Evolutionary conservation across 148 eudicot genomes (phyloP).

Genomic region (Bassia scoparia): DNA sequence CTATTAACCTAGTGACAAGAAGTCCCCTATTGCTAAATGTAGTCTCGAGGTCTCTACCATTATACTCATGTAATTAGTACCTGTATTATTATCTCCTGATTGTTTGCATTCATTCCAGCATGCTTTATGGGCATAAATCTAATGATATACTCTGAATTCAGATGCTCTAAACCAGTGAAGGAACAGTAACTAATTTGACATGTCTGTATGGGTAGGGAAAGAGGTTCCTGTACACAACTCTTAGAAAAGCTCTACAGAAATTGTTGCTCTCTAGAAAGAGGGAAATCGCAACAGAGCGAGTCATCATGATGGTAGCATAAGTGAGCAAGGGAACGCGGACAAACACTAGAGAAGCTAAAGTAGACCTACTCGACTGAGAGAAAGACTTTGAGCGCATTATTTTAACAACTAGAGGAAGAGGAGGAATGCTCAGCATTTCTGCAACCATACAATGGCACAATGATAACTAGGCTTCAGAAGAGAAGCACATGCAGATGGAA

Average conservation of each 20-base stretch:
- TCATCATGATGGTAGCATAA: constrained; percentile 57
- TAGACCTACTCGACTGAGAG: constrained; percentile 51
- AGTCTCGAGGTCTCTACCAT: constrained; percentile 31
- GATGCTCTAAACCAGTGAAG: constrained; percentile 36
- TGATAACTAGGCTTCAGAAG: constrained; percentile 95
- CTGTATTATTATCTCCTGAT: background rate
- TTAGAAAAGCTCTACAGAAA: constrained; percentile 48
- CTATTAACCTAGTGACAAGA: too few relatives aligned
- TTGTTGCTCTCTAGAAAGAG: constrained; percentile 41
- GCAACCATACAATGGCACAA: constrained; percentile 97
- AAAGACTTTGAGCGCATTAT: constrained; percentile 57
- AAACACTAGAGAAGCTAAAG: constrained; percentile 52
- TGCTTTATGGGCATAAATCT: constrained; percentile 4
- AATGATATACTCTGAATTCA: constrained; percentile 25
- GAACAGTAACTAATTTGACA: constrained; percentile 15
- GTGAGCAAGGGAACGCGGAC: constrained; percentile 59
- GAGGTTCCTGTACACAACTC: constrained; percentile 66
- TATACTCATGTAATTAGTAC: constrained; percentile 38
- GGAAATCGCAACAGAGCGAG: constrained; percentile 56
- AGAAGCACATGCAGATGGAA: constrained; percentile 95
- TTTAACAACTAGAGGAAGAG: constrained; percentile 83
- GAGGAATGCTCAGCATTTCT: constrained; percentile 80
- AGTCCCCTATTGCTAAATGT: constrained; percentile 19
- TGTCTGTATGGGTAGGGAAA: constrained; percentile 42
- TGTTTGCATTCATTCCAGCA: background rate